A percentile compares a stretch with the other conserved stretches of the same genome.
phyloP scores from a whole-genome alignment of 441 rosid species.

The Pelargonium myrrhifolium region DNA sequence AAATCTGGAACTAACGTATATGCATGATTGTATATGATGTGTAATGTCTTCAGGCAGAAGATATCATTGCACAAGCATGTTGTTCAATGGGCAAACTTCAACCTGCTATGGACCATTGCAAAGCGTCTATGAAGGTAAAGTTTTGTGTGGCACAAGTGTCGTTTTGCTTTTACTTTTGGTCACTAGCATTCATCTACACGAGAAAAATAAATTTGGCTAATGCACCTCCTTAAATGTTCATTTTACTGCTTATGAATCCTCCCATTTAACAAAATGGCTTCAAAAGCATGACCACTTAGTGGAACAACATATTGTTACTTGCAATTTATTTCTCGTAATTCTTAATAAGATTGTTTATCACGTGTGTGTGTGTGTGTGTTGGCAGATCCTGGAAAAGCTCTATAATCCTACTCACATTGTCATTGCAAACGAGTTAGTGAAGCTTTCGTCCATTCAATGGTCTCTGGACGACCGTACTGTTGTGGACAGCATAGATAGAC shows the following conservation, averaged over 20 bases:
- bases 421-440: slow-evolving; percentile 70
- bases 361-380: too few species aligned
- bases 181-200: neutral
- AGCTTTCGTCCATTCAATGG: slow-evolving; percentile 62
- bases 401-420: slow-evolving; percentile 55
- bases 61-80: slow-evolving; percentile 59
- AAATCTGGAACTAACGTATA: neutral
- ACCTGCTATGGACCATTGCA: slow-evolving; percentile 55
- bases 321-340: neutral
- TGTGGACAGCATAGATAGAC: slow-evolving; percentile 33
- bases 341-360: neutral
- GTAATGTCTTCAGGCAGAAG: slow-evolving; percentile 53
- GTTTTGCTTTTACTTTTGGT: neutral
- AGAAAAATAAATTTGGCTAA: neutral
- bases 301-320: too few species aligned
- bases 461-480: slow-evolving; percentile 35
- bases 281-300: neutral
- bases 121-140: slow-evolving; percentile 57
- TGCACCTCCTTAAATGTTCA: neutral
- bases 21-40: neutral
- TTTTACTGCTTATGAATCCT: neutral
- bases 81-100: slow-evolving; percentile 50
- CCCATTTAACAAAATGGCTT: neutral
- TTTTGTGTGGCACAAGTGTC: slow-evolving; percentile 2
- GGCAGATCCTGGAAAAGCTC: slow-evolving; percentile 62